Conservation (phyloP, 352 stramenopile species). For the Detonula confervacea region DNA sequence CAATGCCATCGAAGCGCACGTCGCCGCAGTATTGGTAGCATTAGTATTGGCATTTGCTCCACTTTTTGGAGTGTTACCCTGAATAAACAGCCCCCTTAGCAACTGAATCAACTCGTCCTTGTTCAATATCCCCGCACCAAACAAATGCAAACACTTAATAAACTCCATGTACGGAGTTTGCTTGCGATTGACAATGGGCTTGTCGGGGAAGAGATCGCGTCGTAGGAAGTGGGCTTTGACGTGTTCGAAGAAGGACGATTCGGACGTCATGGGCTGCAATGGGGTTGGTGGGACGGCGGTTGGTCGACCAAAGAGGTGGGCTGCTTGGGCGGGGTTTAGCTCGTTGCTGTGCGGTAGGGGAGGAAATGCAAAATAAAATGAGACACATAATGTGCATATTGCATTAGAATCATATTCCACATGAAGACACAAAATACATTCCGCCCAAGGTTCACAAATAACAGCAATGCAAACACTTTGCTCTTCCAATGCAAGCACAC, state of each 20-base stretch:
- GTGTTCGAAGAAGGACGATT: conserved; percentile 92
- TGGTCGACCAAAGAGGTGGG: conserved; percentile 66
- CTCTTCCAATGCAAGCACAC: too few species aligned
- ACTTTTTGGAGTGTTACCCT: conserved; percentile 81
- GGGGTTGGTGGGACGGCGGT: conserved; percentile 62
- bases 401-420: too few species aligned
- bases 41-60: conserved; percentile 57
- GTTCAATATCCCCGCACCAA: conserved; percentile 76
- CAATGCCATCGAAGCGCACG: conserved; percentile 61
- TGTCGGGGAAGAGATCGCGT: conserved; percentile 80
- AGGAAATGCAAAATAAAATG: conserved; percentile 2
- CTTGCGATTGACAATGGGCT: conserved; percentile 75
- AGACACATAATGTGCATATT: conserved; percentile 2
- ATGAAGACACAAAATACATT: too few species aligned
- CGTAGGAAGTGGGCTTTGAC: conserved; percentile 93
- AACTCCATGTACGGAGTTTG: conserved; percentile 96
- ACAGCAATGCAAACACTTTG: too few species aligned
- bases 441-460: too few species aligned
- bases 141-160: conserved; percentile 98
- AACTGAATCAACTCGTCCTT: conserved; percentile 83
- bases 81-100: conserved; percentile 77
- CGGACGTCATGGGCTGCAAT: conserved; percentile 65
- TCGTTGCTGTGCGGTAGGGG: conserved; percentile 44
- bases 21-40: conserved; percentile 52
- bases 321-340: conserved; percentile 62